Conservation (phyloP, 108 stramenopile species). For the Fistulifera solaris region DNA sequence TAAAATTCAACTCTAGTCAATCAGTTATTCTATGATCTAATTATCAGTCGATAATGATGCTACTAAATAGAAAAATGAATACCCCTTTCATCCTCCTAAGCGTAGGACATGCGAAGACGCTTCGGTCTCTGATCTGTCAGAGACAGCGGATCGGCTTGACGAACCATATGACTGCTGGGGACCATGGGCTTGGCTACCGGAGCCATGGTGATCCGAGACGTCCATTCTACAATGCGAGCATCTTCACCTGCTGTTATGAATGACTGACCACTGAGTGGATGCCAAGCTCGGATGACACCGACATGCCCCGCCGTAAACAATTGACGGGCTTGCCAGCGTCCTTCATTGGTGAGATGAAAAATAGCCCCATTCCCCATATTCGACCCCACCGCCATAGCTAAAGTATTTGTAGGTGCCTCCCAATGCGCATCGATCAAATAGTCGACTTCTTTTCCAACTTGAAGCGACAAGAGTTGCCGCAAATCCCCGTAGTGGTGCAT, state of each 20-base stretch:
- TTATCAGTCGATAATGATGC: too few relatives aligned
- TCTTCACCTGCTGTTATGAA: constrained; percentile 80
- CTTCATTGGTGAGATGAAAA: constrained; percentile 52
- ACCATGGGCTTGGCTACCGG: too few relatives aligned
- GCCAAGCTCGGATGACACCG: constrained; percentile 69
- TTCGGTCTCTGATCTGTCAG: too few relatives aligned
- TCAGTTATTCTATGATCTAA: too few relatives aligned
- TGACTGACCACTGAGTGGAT: constrained; percentile 17
- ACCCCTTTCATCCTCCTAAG: too few relatives aligned
- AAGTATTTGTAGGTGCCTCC: constrained; percentile 48
- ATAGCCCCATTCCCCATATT: constrained; percentile 55
- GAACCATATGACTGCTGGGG: too few relatives aligned
- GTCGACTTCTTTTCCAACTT: constrained; percentile 19
- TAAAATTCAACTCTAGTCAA: too few relatives aligned
- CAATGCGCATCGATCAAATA: constrained; percentile 60
- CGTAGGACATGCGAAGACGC: too few relatives aligned
- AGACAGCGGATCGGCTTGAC: too few relatives aligned
- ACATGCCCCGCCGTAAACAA: constrained; percentile 57
- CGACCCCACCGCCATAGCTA: constrained; percentile 60
- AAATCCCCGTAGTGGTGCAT: constrained; percentile 33
- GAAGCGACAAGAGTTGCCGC: constrained; percentile 15
- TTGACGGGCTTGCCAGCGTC: constrained; percentile 18
- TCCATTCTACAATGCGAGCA: constrained; percentile 80
- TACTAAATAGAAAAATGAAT: too few relatives aligned
- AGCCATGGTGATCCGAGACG: too few relatives aligned